Evolutionary conservation across 371 early-diverging fungal genomes (phyloP).

Genomic region (Rhizopus delemar): DNA sequence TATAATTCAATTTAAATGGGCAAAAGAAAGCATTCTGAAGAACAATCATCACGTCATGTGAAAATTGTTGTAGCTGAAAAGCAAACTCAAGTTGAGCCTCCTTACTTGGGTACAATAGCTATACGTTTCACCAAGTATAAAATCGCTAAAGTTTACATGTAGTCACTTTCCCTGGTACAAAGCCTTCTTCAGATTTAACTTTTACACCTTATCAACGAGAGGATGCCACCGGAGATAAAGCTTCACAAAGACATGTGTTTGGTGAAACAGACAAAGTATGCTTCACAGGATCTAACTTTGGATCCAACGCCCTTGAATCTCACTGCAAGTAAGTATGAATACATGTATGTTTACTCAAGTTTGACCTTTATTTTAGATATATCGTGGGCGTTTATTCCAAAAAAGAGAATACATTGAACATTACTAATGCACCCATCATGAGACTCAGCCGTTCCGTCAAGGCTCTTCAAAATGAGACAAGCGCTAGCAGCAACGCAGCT

Average conservation of each 20-base stretch:
- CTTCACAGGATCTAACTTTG: conserved; percentile 71
- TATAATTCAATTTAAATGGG: conserved; percentile 12
- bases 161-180: conserved; percentile 50
- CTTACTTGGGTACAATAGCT: conserved; percentile 34
- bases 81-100: conserved; percentile 25
- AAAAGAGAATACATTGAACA: conserved; percentile 58
- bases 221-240: conserved; percentile 16
- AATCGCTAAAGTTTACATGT: background rate
- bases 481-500: conserved; percentile 8
- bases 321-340: conserved; percentile 54
- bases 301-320: conserved; percentile 48
- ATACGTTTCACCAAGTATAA: background rate
- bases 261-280: conserved; percentile 76
- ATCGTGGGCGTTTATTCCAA: conserved; percentile 78
- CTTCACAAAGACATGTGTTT: conserved; percentile 47
- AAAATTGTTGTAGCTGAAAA: conserved; percentile 23
- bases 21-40: conserved; percentile 28
- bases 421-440: conserved; percentile 69
- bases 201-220: conserved; percentile 34
- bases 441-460: conserved; percentile 69
- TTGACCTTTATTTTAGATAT: conserved; percentile 52
- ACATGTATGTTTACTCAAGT: too few species aligned
- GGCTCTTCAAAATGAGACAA: conserved; percentile 40
- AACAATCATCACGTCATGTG: conserved; percentile 21
- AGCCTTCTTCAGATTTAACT: conserved; percentile 33